Evolutionary conservation across 2,329 filamentous ascomycete species (phyloP).

Genomic region (Colletotrichum falcatum): DNA sequence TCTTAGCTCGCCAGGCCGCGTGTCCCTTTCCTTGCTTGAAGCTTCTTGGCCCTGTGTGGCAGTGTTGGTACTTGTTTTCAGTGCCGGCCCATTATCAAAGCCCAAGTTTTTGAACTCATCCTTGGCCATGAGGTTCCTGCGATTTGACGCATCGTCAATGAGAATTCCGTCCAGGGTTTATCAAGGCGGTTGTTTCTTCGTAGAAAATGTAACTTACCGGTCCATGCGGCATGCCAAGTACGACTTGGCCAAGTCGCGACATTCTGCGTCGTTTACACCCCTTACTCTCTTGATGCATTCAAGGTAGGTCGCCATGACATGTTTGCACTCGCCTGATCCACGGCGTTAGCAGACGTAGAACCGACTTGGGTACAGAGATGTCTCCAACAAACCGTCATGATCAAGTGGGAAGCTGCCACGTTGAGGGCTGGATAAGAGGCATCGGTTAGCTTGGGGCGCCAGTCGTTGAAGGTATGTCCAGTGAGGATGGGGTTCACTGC

Average conservation of each 20-base stretch:
- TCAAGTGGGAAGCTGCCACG: constrained; percentile 96
- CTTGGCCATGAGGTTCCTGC: constrained; percentile 92
- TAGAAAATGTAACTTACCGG: constrained; percentile 64
- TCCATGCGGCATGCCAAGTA: constrained; percentile 97
- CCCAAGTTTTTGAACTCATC: constrained; percentile 97
- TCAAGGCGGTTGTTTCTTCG: neutral
- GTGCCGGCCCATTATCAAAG: constrained; percentile 60
- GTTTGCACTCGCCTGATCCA: constrained; percentile 85
- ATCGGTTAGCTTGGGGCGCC: constrained; percentile 10
- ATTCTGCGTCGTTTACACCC: constrained; percentile 88
- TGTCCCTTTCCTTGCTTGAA: constrained; percentile 17
- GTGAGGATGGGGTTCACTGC: constrained; percentile 47
- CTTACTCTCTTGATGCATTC: constrained; percentile 86
- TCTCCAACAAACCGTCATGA: constrained; percentile 74
- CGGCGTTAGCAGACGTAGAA: constrained; percentile 16
- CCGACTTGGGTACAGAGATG: neutral
- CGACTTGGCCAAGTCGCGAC: constrained; percentile 85
- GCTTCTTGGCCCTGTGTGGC: neutral
- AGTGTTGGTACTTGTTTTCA: constrained; percentile 36
- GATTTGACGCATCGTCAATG: constrained; percentile 1
- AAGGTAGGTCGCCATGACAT: constrained; percentile 87
- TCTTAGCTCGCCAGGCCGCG: constrained; percentile 49
- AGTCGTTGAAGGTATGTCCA: neutral
- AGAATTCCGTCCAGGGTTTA: neutral
- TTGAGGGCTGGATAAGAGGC: constrained; percentile 72